Conservation (phyloP, 108 stramenopile genomes). For the Skeletonema marinoi region DNA sequence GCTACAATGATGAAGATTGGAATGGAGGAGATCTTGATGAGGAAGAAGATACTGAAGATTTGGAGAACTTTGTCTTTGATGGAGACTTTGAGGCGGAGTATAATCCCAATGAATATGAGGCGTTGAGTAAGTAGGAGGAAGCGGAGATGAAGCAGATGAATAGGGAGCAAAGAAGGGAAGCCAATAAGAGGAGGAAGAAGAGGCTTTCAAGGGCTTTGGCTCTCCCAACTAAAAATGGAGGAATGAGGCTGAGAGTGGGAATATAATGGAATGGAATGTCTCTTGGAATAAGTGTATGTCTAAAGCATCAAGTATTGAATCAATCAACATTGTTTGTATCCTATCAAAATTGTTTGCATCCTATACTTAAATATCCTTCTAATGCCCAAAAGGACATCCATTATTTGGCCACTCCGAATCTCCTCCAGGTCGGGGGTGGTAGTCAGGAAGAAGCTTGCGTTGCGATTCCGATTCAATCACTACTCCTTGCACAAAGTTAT, state of each 20-base stretch:
- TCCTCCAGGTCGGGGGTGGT: not conserved
- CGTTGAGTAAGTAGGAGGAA: slow-evolving; percentile 42
- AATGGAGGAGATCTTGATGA: slow-evolving; percentile 47
- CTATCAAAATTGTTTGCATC: no score
- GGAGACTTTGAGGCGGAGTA: slow-evolving; percentile 70
- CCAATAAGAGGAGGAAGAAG: slow-evolving; percentile 63
- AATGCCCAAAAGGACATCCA: slow-evolving; percentile 1
- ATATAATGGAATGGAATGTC: no score
- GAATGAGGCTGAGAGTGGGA: no score
- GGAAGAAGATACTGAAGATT: slow-evolving; percentile 59
- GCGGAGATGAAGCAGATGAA: slow-evolving; percentile 58
- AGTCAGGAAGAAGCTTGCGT: not conserved
- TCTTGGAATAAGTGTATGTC: no score
- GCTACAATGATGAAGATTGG: slow-evolving; percentile 28
- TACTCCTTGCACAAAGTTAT: not conserved
- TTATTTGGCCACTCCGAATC: not conserved
- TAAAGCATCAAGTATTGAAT: no score
- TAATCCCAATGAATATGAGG: slow-evolving; percentile 49
- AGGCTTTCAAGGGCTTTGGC: slow-evolving; percentile 74
- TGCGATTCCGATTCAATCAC: not conserved
- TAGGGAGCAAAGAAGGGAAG: slow-evolving; percentile 79
- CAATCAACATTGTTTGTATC: no score
- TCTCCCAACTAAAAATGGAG: not conserved
- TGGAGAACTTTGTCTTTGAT: slow-evolving; percentile 46
- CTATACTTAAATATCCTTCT: not conserved